Conservation (phyloP, 1,284 basidiomycete species). For the Ceratobasidium sp. region DNA sequence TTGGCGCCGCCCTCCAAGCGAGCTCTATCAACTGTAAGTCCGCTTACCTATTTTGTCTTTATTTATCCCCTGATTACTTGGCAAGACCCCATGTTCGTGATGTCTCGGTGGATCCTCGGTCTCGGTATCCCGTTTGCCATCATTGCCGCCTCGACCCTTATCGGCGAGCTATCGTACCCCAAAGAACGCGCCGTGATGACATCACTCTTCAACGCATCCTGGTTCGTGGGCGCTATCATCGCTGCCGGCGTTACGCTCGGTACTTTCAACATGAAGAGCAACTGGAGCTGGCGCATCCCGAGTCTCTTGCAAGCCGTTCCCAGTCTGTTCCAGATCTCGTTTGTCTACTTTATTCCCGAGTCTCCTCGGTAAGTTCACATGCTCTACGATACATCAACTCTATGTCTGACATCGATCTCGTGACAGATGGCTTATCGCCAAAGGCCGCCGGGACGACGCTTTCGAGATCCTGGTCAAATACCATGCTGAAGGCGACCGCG, state of each 20-base stretch:
- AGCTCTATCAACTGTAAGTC: slow-evolving; percentile 46
- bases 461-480: slow-evolving; percentile 64
- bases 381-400: not conserved
- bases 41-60: not conserved
- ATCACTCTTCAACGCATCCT: slow-evolving; percentile 61
- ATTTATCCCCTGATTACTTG: not conserved
- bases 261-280: slow-evolving; percentile 63
- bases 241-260: slow-evolving; percentile 63
- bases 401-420: not conserved
- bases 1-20: slow-evolving; percentile 63
- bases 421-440: slow-evolving; percentile 66
- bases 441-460: slow-evolving; percentile 65
- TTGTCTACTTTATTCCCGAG: slow-evolving; percentile 68
- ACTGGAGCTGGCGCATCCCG: slow-evolving; percentile 70
- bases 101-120: slow-evolving; percentile 63
- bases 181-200: slow-evolving; percentile 65
- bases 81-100: slow-evolving; percentile 66
- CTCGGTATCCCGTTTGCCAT: slow-evolving; percentile 65
- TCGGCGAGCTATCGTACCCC: slow-evolving; percentile 66
- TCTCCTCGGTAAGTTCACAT: slow-evolving; percentile 61
- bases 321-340: slow-evolving; percentile 62
- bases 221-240: slow-evolving; percentile 61
- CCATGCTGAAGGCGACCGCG: slow-evolving; percentile 64
- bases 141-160: slow-evolving; percentile 63
- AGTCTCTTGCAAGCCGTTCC: slow-evolving; percentile 69